A percentile compares a stretch with the other conserved stretches of the same genome.
phyloP scores from a whole-genome alignment of 768 basidiomycete genomes.

The Trametes maxima region DNA sequence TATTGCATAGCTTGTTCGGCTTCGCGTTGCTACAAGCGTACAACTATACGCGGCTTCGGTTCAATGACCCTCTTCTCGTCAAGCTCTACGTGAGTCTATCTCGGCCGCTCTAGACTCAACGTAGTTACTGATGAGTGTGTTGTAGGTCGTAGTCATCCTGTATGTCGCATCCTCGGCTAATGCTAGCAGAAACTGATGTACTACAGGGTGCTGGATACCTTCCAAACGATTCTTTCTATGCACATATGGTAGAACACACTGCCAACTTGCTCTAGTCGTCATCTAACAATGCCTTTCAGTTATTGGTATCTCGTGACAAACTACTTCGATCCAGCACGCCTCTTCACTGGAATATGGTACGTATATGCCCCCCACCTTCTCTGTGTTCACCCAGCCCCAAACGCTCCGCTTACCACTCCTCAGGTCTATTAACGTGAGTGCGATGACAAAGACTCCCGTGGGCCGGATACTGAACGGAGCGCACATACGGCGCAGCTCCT shows the following conservation, averaged over 20 bases:
- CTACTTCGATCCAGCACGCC: background rate
- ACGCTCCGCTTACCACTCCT: background rate
- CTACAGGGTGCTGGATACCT: background rate
- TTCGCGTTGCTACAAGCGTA: background rate
- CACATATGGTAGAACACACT: background rate
- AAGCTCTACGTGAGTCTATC: background rate
- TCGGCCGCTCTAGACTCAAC: background rate
- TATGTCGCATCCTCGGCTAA: background rate
- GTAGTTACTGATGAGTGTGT: background rate
- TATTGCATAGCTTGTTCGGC: background rate
- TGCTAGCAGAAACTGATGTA: background rate
- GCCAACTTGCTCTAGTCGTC: background rate
- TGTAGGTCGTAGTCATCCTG: background rate
- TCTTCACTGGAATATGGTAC: background rate
- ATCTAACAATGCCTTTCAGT: background rate
- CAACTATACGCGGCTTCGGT: background rate
- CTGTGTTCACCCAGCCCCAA: background rate
- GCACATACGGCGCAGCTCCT: background rate
- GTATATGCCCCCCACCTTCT: background rate
- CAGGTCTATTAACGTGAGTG: background rate
- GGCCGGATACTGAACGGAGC: background rate
- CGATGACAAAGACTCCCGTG: background rate
- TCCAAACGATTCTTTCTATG: background rate
- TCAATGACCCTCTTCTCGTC: background rate
- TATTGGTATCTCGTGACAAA: background rate